Percentiles rank a stretch among this genome's conserved stretches.
These are phyloP conservation scores for Aspergillus sojae DNA, from an alignment of 2,329 filamentous ascomycete genomes.

Conservation along the genomic window DNA sequence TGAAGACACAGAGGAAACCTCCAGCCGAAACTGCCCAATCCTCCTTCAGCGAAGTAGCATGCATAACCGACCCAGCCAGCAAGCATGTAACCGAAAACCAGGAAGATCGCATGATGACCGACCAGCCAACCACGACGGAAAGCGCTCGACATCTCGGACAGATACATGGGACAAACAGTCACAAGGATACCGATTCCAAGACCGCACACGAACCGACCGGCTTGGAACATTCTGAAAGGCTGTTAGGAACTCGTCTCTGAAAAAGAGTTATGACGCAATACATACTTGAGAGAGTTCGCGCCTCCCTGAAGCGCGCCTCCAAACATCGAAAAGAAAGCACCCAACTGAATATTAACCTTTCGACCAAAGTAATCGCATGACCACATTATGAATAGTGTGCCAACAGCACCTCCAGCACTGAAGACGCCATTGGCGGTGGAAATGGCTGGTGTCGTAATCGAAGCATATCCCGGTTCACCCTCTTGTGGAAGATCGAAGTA, in stretches of 20 bases:
- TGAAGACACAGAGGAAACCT: constrained; percentile 50
- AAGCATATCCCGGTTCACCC: constrained; percentile 49
- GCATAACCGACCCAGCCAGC: constrained; percentile 49
- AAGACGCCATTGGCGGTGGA: constrained; percentile 54
- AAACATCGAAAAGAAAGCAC: constrained; percentile 47
- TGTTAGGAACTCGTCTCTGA: constrained; percentile 5
- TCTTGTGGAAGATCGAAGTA: constrained; percentile 52
- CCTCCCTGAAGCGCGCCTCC: constrained; percentile 53
- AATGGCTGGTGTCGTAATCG: constrained; percentile 50
- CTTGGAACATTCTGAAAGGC: constrained; percentile 47
- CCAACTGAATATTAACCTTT: constrained; percentile 51
- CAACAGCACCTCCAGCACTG: constrained; percentile 53
- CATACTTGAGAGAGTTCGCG: constrained; percentile 47
- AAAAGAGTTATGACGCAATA: neutral
- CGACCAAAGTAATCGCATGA: constrained; percentile 49
- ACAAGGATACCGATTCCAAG: constrained; percentile 47
- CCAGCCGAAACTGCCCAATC: constrained; percentile 47
- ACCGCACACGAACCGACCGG: constrained; percentile 47
- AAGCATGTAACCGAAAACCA: constrained; percentile 53
- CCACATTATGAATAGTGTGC: constrained; percentile 55
- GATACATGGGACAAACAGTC: constrained; percentile 50
- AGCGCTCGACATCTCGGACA: constrained; percentile 47
- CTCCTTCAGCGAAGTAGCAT: constrained; percentile 45
- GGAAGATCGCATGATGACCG: constrained; percentile 50
- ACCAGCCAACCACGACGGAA: constrained; percentile 49